A percentile compares a stretch with the other conserved stretches of the same genome.
phyloP scores from a whole-genome alignment of 129 eudicot genomes.

The Tagetes erecta region DNA sequence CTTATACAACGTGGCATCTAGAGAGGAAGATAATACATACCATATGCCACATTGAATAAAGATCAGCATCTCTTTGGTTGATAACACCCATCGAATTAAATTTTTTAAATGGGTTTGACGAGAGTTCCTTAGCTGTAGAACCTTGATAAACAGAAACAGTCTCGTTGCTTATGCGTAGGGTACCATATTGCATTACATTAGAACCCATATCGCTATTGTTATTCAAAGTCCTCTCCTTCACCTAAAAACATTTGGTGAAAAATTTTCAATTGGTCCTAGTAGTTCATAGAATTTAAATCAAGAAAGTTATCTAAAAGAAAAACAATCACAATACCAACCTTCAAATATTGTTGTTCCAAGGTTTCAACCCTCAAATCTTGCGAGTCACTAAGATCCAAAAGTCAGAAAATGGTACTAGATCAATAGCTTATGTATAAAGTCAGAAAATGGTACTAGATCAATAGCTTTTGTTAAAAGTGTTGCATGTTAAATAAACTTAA shows the following conservation, averaged over 20 bases:
- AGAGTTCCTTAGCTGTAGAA: constrained; percentile 46
- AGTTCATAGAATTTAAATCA: no score
- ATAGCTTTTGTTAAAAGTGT: no score
- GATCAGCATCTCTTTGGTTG: constrained; percentile 74
- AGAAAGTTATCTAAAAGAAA: no score
- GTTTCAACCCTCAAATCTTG: constrained; percentile 69
- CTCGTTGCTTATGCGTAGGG: constrained; percentile 48
- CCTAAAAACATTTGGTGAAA: constrained; percentile 36
- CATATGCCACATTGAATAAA: constrained; percentile 56
- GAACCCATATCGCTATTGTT: constrained; percentile 54
- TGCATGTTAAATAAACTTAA: no score
- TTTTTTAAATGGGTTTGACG: constrained; percentile 29
- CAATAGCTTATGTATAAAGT: background rate
- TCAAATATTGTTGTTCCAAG: constrained; percentile 56
- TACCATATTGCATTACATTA: constrained; percentile 93
- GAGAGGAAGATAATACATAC: constrained; percentile 27
- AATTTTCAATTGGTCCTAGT: no score
- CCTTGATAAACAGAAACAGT: constrained; percentile 72
- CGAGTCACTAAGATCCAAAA: constrained; percentile 50
- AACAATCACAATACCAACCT: constrained; percentile 33
- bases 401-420: background rate
- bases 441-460: background rate
- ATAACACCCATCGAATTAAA: constrained; percentile 47
- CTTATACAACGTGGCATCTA: no score
- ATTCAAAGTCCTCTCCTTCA: constrained; percentile 64